These are phyloP conservation scores for Cyclotella sp. DNA, from an alignment of 108 stramenopile genomes.

Conservation along the genomic window DNA sequence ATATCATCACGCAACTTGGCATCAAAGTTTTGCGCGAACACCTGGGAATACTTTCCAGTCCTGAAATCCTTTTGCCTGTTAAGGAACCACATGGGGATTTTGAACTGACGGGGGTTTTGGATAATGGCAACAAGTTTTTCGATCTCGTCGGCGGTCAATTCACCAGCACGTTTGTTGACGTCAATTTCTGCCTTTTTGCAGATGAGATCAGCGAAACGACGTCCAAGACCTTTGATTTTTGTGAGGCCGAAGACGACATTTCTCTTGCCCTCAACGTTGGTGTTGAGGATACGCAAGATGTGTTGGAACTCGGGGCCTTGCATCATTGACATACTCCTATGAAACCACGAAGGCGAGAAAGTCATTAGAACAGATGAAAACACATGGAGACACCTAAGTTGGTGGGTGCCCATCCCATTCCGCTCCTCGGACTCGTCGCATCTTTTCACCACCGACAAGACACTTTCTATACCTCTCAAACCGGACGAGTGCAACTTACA, in stretches of 20 bases:
- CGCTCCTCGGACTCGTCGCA: too few species aligned
- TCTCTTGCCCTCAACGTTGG: conserved; percentile 99
- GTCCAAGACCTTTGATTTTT: conserved; percentile 98
- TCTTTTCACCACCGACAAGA: too few species aligned
- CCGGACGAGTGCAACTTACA: conserved; percentile 23
- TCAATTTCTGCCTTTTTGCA: conserved; percentile 99
- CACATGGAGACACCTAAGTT: too few species aligned
- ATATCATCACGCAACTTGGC: conserved; percentile 99
- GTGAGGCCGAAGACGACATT: conserved; percentile 99
- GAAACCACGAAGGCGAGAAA: background rate
- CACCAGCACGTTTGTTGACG: conserved; percentile 99
- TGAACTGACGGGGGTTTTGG: conserved; percentile 98
- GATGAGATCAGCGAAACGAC: conserved; percentile 98
- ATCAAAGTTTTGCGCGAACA: conserved; percentile 96
- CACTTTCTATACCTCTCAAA: background rate
- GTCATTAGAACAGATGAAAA: background rate
- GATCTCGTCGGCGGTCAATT: conserved; percentile 98
- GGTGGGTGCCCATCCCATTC: too few species aligned
- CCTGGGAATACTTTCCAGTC: conserved; percentile 98
- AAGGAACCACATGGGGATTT: conserved; percentile 99
- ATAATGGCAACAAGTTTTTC: conserved; percentile 99
- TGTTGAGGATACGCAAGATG: conserved; percentile 99
- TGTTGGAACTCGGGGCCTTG: conserved; percentile 99
- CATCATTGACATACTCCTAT: conserved; percentile 77
- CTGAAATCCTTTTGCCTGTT: conserved; percentile 99